Evolutionary conservation across 768 basidiomycete genomes (phyloP), one percentile per base, ranked within the genome.

Genomic region (Panaeolus papilionaceus): DNA sequence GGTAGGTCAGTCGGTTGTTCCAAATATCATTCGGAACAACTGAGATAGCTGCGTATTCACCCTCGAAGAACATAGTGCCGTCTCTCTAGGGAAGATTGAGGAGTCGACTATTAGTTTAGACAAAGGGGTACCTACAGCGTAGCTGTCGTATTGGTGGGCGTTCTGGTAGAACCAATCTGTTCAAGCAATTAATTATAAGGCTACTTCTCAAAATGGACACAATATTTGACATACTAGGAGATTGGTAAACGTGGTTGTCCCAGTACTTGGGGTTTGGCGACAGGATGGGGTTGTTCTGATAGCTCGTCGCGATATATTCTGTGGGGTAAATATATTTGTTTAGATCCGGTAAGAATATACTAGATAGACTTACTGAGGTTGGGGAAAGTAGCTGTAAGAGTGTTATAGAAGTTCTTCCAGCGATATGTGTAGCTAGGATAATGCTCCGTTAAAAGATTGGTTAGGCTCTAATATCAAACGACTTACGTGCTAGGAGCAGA

Each of bases 401-500:
- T 58, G 33, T 58, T 58, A 16, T 58, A 58, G 33, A 58, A 58
- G 54, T 58, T 58, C 33, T 37, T 58, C 54, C 54, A 58, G 33
- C 54, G 54, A 16, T 58, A 58, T 33, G 54, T 28, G 54, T 58
- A 58, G 28, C 54, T 58, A 58, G 6, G 16, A 16, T 18, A 37
- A 26, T 23, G 5, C 3, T 58, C 54, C 37, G 12, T 28, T 12
- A 37, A 37, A 28, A 4, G 26, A 37, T 28, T 14, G 14, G 5
- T 33, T 33, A 5, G 33, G 4, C 12, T 11, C 0, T 16, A 23
- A 37, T 5, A 18, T 49, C 16, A 58, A 37, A 58, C 12, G 4
- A 58, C 54, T 12, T 58, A 37, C 54, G 54, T 58, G 54, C 54
- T 58, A 14, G 54, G 54, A 12, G 54, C 54, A 58, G 54, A 58